These are phyloP conservation scores for Podospora conica DNA, from an alignment of 495 filamentous ascomycete genomes.

Conservation along the genomic window DNA sequence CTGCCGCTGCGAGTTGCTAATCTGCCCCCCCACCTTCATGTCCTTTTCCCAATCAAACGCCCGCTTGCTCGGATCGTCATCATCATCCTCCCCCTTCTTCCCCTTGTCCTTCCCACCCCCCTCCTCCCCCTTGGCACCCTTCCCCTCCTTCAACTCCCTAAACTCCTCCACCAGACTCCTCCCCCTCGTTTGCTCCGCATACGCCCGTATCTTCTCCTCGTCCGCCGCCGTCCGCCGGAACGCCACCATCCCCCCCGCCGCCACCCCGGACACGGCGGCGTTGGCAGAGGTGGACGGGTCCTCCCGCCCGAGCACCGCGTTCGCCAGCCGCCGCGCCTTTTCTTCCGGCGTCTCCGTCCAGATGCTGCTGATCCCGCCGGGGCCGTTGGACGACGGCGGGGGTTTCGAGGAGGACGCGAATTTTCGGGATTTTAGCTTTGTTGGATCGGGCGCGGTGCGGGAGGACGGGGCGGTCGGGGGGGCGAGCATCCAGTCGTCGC, in stretches of 20 bases:
- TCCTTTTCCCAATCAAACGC: constrained; percentile 94
- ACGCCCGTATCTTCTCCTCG: constrained; percentile 28
- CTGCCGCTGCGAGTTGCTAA: constrained; percentile 66
- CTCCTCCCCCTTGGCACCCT: constrained; percentile 7
- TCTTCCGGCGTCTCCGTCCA: constrained; percentile 94
- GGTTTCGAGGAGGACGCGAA: constrained; percentile 47
- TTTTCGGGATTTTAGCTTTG: constrained; percentile 72
- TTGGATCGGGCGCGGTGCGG: constrained; percentile 64
- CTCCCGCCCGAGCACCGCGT: constrained; percentile 76
- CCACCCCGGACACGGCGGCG: not conserved
- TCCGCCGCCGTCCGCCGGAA: constrained; percentile 37
- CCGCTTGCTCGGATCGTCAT: constrained; percentile 86
- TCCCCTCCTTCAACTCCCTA: constrained; percentile 25
- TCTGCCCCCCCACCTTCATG: constrained; percentile 67
- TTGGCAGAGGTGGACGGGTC: constrained; percentile 11
- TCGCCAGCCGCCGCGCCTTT: constrained; percentile 70
- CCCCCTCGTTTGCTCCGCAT: constrained; percentile 49
- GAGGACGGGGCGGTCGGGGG: constrained; percentile 63
- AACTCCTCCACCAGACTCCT: constrained; percentile 61
- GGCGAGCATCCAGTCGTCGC: constrained; percentile 93
- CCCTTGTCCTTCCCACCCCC: constrained; percentile 32
- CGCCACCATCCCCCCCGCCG: not conserved
- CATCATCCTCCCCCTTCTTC: constrained; percentile 60
- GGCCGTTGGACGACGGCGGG: constrained; percentile 37
- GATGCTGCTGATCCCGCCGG: constrained; percentile 49